Evolutionary conservation across 345 rosid species (phyloP).

Genomic region (Eucalyptus rudis): DNA sequence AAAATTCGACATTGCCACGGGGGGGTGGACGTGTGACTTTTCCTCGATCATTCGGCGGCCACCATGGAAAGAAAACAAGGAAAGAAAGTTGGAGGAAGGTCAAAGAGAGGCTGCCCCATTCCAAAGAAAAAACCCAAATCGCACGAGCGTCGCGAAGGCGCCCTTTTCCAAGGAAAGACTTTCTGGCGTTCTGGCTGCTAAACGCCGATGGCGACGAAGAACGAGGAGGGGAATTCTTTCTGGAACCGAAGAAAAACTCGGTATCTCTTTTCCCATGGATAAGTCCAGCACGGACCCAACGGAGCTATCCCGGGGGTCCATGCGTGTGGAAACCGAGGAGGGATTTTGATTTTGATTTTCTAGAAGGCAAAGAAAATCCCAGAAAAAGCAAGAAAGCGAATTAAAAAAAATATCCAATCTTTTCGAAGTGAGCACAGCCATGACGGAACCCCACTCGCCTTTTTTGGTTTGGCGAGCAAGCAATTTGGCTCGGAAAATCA

Average conservation of each 20-base stretch:
- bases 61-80: background rate
- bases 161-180: background rate
- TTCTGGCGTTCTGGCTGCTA: background rate
- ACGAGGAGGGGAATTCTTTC: background rate
- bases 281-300: background rate
- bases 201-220: background rate
- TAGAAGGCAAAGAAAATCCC: background rate
- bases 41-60: background rate
- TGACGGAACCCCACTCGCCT: background rate
- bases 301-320: background rate
- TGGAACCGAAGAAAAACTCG: background rate
- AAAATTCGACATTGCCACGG: background rate
- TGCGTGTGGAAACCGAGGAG: background rate
- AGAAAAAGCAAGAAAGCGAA: background rate
- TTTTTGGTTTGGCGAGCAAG: background rate
- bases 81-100: background rate
- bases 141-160: background rate
- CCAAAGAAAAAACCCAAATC: background rate
- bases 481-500: background rate
- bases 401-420: background rate
- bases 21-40: background rate
- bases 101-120: background rate
- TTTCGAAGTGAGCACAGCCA: background rate
- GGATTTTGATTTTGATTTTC: background rate
- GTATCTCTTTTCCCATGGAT: background rate